phyloP scores from a whole-genome alignment of 345 rosid genomes.

The Salix arbutifolia region DNA sequence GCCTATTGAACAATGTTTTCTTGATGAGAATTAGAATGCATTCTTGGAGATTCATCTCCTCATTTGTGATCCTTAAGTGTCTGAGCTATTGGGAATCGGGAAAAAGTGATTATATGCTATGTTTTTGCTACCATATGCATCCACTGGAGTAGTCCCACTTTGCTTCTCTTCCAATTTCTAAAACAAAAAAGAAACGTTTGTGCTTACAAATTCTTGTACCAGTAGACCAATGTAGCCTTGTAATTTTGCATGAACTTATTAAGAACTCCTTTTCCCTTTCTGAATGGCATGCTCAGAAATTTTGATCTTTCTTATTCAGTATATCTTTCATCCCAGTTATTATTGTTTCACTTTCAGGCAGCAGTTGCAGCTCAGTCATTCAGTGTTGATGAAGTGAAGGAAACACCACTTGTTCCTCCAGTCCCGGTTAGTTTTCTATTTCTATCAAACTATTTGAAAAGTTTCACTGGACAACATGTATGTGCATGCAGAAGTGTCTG shows the following conservation, averaged over 20 bases:
- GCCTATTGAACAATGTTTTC: background rate
- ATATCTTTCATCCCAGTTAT: background rate
- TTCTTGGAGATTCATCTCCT: background rate
- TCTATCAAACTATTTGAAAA: background rate
- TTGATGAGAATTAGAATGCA: background rate
- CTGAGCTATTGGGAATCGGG: background rate
- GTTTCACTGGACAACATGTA: background rate
- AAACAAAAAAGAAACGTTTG: background rate
- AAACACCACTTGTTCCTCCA: conserved; percentile 34
- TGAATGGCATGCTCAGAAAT: background rate
- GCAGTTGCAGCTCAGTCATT: conserved; percentile 75
- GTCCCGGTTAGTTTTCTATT: conserved; percentile 43
- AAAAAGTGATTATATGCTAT: background rate
- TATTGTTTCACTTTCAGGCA: conserved; percentile 45
- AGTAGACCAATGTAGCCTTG: background rate
- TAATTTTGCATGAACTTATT: background rate
- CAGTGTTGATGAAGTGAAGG: conserved; percentile 54
- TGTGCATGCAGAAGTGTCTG: background rate
- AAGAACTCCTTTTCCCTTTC: background rate
- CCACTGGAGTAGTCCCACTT: background rate
- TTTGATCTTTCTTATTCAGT: background rate
- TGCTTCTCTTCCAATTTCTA: too few species aligned
- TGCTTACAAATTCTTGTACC: background rate
- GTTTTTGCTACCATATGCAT: background rate
- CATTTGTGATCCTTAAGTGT: background rate